Evolutionary conservation across 2,329 filamentous ascomycete species (phyloP), one percentile per base, ranked within the genome.

Genomic region (Penicillium freii): DNA sequence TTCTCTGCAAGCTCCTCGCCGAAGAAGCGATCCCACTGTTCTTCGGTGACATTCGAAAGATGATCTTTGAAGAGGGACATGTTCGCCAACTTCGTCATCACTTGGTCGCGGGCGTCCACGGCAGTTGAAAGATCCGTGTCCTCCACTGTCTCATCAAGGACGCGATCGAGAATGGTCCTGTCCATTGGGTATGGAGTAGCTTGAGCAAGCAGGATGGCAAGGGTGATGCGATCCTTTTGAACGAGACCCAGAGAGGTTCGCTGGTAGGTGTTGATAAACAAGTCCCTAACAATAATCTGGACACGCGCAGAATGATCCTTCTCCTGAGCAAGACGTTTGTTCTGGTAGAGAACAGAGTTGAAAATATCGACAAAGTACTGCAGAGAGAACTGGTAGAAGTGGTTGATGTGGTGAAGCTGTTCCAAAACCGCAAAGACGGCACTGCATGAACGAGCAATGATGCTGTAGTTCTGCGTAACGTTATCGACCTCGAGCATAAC

Each of bases 281-380:
- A 82, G 68, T 96, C 90, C 64, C 87, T 88, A 67, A 99, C 86
- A 65, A 99, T 99, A 53, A 93, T 86, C 70, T 97, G 90, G 49
- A 94, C 88, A 36, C 94, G 89, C 15, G 81, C 82, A 64, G 91
- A 87, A 76, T 96, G 85, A 62, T 94, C 88, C 33, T 84, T 87
- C 73, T 89, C 86, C 58, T 80, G 82, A 21, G 84, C 83, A 51
- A 94, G 81, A 58, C 86, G 86, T 69, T 88, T 87, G 75, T 95
- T 95, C 57, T 86, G 84, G 66, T 89, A 89, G 39, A 99, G 82
- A 8, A 99, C 94, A 6, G 89, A 86, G 72, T 96, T 90, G 84
- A 99, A 99, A 66, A 99, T 99, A 73, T 97, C 90, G 54, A 96
- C 84, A 78, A 99, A 99, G 78, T 96, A 99, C 75, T 97, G 92